Base-by-base conservation (phyloP, 441 rosid species). In the Lepidium campestre region DNA sequence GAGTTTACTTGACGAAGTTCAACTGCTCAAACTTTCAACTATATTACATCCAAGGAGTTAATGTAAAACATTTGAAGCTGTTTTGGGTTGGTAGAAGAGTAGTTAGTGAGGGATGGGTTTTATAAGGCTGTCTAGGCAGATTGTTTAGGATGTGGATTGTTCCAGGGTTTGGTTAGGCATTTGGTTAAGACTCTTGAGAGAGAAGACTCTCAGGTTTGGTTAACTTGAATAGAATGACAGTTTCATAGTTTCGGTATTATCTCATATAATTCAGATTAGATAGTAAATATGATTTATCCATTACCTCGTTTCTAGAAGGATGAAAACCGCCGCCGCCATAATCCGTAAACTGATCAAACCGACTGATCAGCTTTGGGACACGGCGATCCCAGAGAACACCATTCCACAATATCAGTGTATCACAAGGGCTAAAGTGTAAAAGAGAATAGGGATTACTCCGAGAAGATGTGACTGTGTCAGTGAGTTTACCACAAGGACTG, bases 321-420 rank as follows among this genome's bases (percentile, higher is more conserved):
- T 91, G 99, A 75, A 88, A 95, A 52, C 98, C 99, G 48, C 99
- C 98, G 6, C 99, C 99, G 3, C 99, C 99, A 77, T 90, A 87
- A 80, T 95, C 98, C 1, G 95, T 81, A 72, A 90, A 91, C 73
- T 91, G 98, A 76, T 95, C 99, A 69, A 95, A 91, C 31, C 92
- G 93, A 65, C 78, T 80, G 48, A 86, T 80, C 41, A 82, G 80
- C 14, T 72, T 85, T 52, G 90, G 79, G 64, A 54, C 79, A 62
- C 99, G 86, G 44, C 77, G 79, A 52, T 92, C 99, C 98, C 98
- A 95, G 49, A 95, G 73, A 50, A 83, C 80, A 31, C 99, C 99
- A 80, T 90, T 92, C 97, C 99, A 95, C 34, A 95, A 88, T 70
- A 95, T 78, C 89, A 88, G 79, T 25, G 83, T 68, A 70, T 91